These are phyloP conservation scores for Circinella minor DNA, from an alignment of 371 early-diverging fungal species.

Conservation along the genomic window DNA sequence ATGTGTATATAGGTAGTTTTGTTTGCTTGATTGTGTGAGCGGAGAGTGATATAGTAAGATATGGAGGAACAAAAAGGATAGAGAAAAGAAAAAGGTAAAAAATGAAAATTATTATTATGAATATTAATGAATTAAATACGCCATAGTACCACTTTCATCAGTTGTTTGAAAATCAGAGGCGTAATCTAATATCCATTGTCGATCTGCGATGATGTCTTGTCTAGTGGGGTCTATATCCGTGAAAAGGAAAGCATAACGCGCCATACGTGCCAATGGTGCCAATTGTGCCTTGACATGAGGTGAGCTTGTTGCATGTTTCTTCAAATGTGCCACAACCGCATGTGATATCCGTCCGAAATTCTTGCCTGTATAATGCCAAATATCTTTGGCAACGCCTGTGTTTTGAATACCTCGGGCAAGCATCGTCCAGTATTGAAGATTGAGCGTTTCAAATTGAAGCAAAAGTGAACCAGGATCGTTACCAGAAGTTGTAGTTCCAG, in stretches of 20 bases:
- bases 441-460: constrained; percentile 44
- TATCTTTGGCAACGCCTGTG: constrained; percentile 32
- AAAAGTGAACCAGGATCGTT: constrained; percentile 8
- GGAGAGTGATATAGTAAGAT: background rate
- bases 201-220: constrained; percentile 2
- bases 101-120: no score
- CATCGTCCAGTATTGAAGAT: constrained; percentile 59
- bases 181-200: constrained; percentile 15
- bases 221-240: constrained; percentile 6
- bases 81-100: no score
- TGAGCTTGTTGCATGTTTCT: constrained; percentile 20
- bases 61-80: no score
- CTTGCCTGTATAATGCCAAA: constrained; percentile 40
- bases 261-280: constrained; percentile 31
- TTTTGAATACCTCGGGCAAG: constrained; percentile 54
- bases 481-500: background rate
- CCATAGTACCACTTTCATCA: constrained; percentile 6
- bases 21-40: background rate
- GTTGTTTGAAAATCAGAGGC: background rate
- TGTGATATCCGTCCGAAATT: constrained; percentile 30
- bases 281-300: constrained; percentile 22
- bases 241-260: constrained; percentile 19
- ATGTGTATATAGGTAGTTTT: background rate
- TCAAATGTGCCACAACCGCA: constrained; percentile 26
- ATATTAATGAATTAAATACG: constrained; percentile 5